Evolutionary conservation across 371 early-diverging fungal genomes (phyloP).

Genomic region (Gilbertella persicaria): DNA sequence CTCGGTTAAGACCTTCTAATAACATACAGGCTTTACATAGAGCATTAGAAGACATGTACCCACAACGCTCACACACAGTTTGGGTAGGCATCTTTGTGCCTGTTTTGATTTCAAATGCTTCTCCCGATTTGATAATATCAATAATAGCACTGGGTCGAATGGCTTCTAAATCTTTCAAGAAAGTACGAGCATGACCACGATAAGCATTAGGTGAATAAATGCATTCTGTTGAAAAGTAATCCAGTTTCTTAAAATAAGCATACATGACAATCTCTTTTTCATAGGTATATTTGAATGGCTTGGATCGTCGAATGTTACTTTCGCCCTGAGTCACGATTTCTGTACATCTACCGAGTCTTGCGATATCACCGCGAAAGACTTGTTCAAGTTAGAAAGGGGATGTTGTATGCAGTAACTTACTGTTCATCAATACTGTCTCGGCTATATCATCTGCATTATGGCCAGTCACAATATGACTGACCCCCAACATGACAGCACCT

Average conservation of each 20-base stretch:
- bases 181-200: slow-evolving; percentile 95
- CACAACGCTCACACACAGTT: slow-evolving; percentile 85
- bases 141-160: slow-evolving; percentile 92
- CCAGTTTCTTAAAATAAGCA: slow-evolving; percentile 98
- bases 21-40: slow-evolving; percentile 95
- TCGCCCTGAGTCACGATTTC: slow-evolving; percentile 85
- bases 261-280: slow-evolving; percentile 99
- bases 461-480: slow-evolving; percentile 98
- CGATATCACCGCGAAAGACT: slow-evolving; percentile 98
- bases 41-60: slow-evolving; percentile 91
- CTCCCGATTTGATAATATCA: slow-evolving; percentile 94
- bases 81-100: slow-evolving; percentile 71
- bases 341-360: slow-evolving; percentile 94
- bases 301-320: slow-evolving; percentile 83
- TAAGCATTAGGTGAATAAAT: slow-evolving; percentile 99
- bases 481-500: slow-evolving; percentile 90
- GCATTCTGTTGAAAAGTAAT: slow-evolving; percentile 99
- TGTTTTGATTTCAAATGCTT: slow-evolving; percentile 77
- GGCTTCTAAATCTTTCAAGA: slow-evolving; percentile 97
- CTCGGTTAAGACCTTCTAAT: slow-evolving; percentile 91
- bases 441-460: slow-evolving; percentile 99
- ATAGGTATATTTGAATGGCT: slow-evolving; percentile 99
- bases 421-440: slow-evolving; percentile 99
- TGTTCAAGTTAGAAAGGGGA: background rate
- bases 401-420: slow-evolving; percentile 50